A percentile compares a stretch with the other conserved stretches of the same genome.
Conservation (phyloP, 306 rosid species). For the Cucurbita pepo region DNA sequence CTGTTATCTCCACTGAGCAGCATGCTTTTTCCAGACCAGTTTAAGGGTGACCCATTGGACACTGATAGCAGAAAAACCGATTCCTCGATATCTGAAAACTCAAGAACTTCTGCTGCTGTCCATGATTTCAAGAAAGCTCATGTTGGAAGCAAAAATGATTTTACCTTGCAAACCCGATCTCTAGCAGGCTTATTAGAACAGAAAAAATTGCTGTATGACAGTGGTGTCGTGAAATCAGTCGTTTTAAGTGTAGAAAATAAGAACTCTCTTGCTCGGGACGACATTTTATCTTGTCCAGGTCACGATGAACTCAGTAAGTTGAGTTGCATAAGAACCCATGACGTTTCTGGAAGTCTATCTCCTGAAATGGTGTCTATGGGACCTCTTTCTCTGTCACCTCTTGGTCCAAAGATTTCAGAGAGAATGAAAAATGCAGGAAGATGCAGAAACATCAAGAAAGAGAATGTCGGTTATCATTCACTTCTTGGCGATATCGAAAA, state of each 20-base stretch:
- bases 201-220: constrained; percentile 9
- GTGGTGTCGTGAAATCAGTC: constrained; percentile 13
- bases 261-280: constrained; percentile 15
- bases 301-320: constrained; percentile 23
- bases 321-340: constrained; percentile 19
- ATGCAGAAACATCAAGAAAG: constrained; percentile 20
- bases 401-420: constrained; percentile 76
- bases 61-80: constrained; percentile 32
- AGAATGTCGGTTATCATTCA: constrained; percentile 25
- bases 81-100: constrained; percentile 18
- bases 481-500: constrained; percentile 19
- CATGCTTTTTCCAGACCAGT: constrained; percentile 57
- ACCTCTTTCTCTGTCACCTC: constrained; percentile 72
- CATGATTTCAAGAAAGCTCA: constrained; percentile 85
- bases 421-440: constrained; percentile 32
- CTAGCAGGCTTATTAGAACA: constrained; percentile 40
- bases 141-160: constrained; percentile 41
- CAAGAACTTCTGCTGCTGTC: constrained; percentile 14
- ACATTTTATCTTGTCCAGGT: constrained; percentile 20
- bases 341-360: constrained; percentile 22
- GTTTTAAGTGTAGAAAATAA: constrained; percentile 22
- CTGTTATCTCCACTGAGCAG: constrained; percentile 67
- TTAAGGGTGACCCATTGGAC: constrained; percentile 56
- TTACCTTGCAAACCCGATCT: constrained; percentile 29
- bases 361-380: constrained; percentile 27